These are phyloP conservation scores for Tricholoma terreum DNA, from an alignment of 768 basidiomycete genomes.

Conservation along the genomic window DNA sequence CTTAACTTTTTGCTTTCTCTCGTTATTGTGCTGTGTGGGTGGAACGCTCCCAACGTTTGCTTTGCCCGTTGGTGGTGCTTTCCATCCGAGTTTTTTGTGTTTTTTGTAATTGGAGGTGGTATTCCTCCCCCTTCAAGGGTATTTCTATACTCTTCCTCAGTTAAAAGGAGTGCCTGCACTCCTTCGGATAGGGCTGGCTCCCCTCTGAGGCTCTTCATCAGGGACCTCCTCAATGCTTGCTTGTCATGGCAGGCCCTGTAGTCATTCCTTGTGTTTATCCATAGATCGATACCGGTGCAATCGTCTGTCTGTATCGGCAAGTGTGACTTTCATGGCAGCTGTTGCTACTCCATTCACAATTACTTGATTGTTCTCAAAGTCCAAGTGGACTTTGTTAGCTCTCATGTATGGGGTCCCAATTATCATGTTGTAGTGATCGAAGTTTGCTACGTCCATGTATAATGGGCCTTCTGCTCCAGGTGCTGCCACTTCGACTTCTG, in stretches of 20 bases:
- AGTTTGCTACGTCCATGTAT: slow-evolving; percentile 33
- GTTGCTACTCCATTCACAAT: not conserved
- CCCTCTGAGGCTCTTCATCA: not conserved
- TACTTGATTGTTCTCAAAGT: slow-evolving; percentile 15
- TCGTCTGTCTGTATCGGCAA: not conserved
- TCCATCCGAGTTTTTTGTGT: not conserved
- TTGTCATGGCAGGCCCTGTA: not conserved
- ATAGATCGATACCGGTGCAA: not conserved
- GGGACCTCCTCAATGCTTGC: not conserved
- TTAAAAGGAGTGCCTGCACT: not conserved
- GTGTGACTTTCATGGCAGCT: not conserved
- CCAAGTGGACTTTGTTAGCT: slow-evolving; percentile 18
- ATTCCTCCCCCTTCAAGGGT: not conserved
- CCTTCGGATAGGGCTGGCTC: not conserved
- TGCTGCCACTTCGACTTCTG: slow-evolving; percentile 8
- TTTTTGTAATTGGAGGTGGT: not conserved
- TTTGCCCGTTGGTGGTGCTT: not conserved
- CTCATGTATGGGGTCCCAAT: slow-evolving; percentile 34
- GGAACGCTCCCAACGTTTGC: too few species aligned
- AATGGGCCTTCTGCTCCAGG: not conserved
- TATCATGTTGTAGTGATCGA: slow-evolving; percentile 34
- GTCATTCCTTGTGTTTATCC: slow-evolving; percentile 4
- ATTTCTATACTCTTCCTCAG: not conserved
- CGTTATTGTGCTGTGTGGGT: too few species aligned
- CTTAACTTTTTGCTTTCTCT: too few species aligned